A percentile compares a stretch with the other conserved stretches of the same genome.
These are phyloP conservation scores for Iris macrosiphon DNA, from an alignment of 106 monocot species.

Conservation along the genomic window DNA sequence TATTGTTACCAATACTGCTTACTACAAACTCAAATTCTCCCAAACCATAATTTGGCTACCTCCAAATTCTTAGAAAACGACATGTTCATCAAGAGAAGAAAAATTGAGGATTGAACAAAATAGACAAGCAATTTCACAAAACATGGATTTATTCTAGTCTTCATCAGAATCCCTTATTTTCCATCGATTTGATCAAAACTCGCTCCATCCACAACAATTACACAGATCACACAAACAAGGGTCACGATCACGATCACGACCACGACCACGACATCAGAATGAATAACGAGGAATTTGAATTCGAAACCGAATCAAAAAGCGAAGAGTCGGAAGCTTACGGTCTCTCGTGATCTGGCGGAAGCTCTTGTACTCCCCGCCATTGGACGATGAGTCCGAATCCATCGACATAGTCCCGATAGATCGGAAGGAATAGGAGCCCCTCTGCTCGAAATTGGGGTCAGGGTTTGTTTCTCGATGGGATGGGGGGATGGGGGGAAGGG, in stretches of 20 bases:
- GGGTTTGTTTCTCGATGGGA: not conserved
- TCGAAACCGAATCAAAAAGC: not conserved
- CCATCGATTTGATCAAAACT: not conserved
- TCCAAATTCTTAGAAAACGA: not conserved
- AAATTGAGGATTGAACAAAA: not conserved
- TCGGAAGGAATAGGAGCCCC: not conserved
- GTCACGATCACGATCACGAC: too few species aligned
- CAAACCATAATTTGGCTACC: too few species aligned
- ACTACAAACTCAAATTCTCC: too few species aligned
- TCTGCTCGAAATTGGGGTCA: not conserved
- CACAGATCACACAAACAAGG: too few species aligned
- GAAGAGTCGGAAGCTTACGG: constrained; percentile 16
- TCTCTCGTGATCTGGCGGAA: constrained; percentile 58
- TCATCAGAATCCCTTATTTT: too few species aligned
- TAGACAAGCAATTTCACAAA: too few species aligned
- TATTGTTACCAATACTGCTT: too few species aligned
- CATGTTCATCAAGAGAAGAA: not conserved
- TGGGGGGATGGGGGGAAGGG: too few species aligned
- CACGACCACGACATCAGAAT: not conserved
- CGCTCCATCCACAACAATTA: not conserved
- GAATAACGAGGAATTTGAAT: not conserved
- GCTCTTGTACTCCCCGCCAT: constrained; percentile 32
- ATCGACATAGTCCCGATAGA: constrained; percentile 29
- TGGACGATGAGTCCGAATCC: constrained; percentile 35
- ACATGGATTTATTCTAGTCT: too few species aligned